phyloP scores from a whole-genome alignment of 129 eudicot species.

The Helianthus annuus region HanXRQr2.0-SUNRISE NC_035442.2:105752153-105752652 shows the following conservation, averaged over 20 bases:
- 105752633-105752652: constrained; percentile 9
- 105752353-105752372: constrained; percentile 13
- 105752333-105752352: background rate
- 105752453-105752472: constrained; percentile 81
- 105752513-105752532: constrained; percentile 86
- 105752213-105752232: too few species aligned
- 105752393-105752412: constrained; percentile 68
- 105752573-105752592: constrained; percentile 74
- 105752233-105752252: too few species aligned
- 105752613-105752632: background rate
- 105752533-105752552: constrained; percentile 72
- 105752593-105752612: constrained; percentile 20
- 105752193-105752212: too few species aligned
- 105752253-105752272: constrained; percentile 11
- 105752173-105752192: too few species aligned
- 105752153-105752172: too few species aligned
- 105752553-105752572: constrained; percentile 78
- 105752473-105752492: constrained; percentile 92
- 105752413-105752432: constrained; percentile 73
- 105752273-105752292: constrained; percentile 7
- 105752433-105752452: constrained; percentile 86
- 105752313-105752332: background rate
- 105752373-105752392: background rate
- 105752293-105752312: constrained; percentile 7
- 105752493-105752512: constrained; percentile 92